A percentile compares a stretch with the other conserved stretches of the same genome.
Conservation (phyloP, 495 filamentous ascomycete genomes). For the Chlorociboria aeruginascens region DNA sequence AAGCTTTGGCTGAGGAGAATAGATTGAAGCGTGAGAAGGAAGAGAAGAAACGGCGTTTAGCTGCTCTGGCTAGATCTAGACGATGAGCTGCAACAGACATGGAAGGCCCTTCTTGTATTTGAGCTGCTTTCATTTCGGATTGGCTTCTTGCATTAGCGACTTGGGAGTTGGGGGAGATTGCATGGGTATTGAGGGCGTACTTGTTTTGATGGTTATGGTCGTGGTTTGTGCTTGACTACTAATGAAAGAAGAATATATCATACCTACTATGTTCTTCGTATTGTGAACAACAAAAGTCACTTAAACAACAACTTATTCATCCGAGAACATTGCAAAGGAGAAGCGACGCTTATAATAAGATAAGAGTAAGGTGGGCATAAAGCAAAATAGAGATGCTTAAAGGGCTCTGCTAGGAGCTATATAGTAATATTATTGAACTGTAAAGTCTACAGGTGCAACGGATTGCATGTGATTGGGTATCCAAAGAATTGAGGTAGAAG, state of each 20-base stretch:
- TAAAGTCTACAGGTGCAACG: too few relatives aligned
- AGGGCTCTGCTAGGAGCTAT: too few relatives aligned
- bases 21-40: slow-evolving; percentile 19
- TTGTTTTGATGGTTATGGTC: slow-evolving; percentile 1
- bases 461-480: too few relatives aligned
- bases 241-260: too few relatives aligned
- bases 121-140: too few relatives aligned
- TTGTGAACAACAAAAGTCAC: too few relatives aligned
- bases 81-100: slow-evolving; percentile 1
- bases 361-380: too few relatives aligned
- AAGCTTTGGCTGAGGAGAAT: slow-evolving; percentile 29
- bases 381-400: too few relatives aligned
- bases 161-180: slow-evolving; percentile 7
- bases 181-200: slow-evolving; percentile 18
- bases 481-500: too few relatives aligned
- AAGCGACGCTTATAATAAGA: too few relatives aligned
- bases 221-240: not conserved
- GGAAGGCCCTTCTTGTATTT: not conserved
- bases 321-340: not conserved
- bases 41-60: slow-evolving; percentile 18
- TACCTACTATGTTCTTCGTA: too few relatives aligned
- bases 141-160: not conserved
- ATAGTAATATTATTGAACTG: too few relatives aligned
- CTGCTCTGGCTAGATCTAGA: slow-evolving; percentile 16
- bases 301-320: not conserved